Base-by-base conservation (phyloP, 805 yeast genomes). In the Wickerhamomyces bisporus region DNA sequence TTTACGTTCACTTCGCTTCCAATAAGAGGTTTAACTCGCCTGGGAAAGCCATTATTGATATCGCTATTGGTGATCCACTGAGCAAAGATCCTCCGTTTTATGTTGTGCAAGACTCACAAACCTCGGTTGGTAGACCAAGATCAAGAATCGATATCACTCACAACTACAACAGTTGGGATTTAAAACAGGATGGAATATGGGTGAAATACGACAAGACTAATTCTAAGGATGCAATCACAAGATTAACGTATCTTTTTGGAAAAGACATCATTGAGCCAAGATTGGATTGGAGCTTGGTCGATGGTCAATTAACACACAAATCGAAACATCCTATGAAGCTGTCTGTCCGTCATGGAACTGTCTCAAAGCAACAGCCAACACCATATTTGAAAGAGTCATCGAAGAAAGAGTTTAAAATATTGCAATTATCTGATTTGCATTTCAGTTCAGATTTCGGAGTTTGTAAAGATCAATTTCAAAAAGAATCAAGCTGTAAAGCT, bases 381-480 rank as follows among this genome's bases (percentile, higher is more conserved):
- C 55, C 61, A 0, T 34, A 36, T 14, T 48, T 70, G 34, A 59
- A 60, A 35, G 40, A 40, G 26, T 32, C 25, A 20, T 16, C 18
- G 2, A 46, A 65, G 15, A 71, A 70, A 3, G 68, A 63, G 38
- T 77, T 77, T 56, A 80, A 78, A 49, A 73, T 81, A 14, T 49
- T 81, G 19, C 87, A 81, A 54, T 73, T 81, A 6, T 79, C 86
- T 3, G 88, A 81, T 52, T 58, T 80, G 35, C 86, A 79, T 53
- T 73, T 77, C 43, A 67, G 79, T 12, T 75, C 84, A 1, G 79
- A 81, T 9, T 63, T 56, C 34, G 84, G 85, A 3, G 52, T 52
- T 20, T 79, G 83, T 44, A 59, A 70, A 26, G 80, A 77, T 47
- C 50, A 50, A 8, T 17, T 33, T 1, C 55, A 50, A 3, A 57